Conservation (phyloP, 305 asterid genomes). For the Coffea humblotiana region DNA sequence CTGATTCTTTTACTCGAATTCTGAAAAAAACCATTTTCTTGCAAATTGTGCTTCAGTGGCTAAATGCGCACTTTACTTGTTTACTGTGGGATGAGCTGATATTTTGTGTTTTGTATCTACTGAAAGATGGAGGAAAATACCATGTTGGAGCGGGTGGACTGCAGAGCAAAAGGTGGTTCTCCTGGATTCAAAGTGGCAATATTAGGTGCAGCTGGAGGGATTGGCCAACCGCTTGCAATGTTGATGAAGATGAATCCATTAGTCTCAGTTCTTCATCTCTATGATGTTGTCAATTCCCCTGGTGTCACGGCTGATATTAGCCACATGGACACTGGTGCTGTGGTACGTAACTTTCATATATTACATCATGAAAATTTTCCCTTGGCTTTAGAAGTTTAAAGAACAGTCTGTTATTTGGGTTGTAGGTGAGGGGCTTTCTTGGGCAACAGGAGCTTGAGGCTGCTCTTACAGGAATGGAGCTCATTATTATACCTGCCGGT, state of each 20-base stretch:
- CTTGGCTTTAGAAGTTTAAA: not conserved
- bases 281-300: slow-evolving; percentile 88
- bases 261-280: slow-evolving; percentile 90
- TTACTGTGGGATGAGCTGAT: not conserved
- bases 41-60: not conserved
- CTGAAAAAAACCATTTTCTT: too few species aligned
- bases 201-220: slow-evolving; percentile 95
- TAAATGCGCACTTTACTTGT: not conserved
- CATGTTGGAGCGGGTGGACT: slow-evolving; percentile 46
- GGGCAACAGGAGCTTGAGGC: slow-evolving; percentile 71
- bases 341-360: slow-evolving; percentile 37
- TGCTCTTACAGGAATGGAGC: slow-evolving; percentile 92
- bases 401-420: not conserved
- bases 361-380: not conserved
- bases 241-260: slow-evolving; percentile 91
- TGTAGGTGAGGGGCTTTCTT: slow-evolving; percentile 85
- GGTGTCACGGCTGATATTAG: slow-evolving; percentile 96
- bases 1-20: not conserved
- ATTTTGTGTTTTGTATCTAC: not conserved
- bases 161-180: slow-evolving; percentile 97
- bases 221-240: slow-evolving; percentile 89
- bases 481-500: slow-evolving; percentile 92
- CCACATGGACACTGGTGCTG: slow-evolving; percentile 98
- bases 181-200: slow-evolving; percentile 93
- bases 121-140: slow-evolving; percentile 49